Evolutionary conservation across 768 basidiomycete genomes (phyloP), one percentile per base, ranked within the genome.

Genomic region (Naematelia encephala): DNA sequence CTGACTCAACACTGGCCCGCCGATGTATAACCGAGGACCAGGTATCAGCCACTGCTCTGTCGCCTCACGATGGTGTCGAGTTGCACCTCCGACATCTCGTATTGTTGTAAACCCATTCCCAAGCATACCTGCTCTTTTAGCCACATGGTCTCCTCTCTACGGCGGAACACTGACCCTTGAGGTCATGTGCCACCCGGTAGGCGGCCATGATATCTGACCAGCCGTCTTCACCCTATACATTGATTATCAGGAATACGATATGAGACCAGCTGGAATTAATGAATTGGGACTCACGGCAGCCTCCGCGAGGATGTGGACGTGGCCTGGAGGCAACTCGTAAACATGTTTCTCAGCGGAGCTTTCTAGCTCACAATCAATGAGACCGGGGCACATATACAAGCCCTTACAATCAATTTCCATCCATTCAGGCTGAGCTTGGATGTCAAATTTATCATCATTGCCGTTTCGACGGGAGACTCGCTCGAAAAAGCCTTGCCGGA

Each of bases 291-390:
- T 53, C 22, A 66, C 45, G 29, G 62, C 64, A 19, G 64, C 63
- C 26, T 56, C 50, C 8, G 58, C 58, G 14, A 61, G 59, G 34
- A 66, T 21, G 43, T 66, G 64, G 16, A 61, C 63, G 43, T 66
- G 64, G 22, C 54, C 58, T 60, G 42, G 1, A 45, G n/a, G 11
- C n/a, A 42, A 45, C 2, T 13, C 23, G 27, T 19, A 8, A 39
- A 16, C 10, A 13, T 28, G 44, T 14, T 16, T 16, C 12, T 43
- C 39, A 43, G 11, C 12, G n/a, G 46, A 19, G 46, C 8, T n/a
- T n/a, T n/a, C n/a, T 4, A 22, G 60, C 61, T 48, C 26, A 68
- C 66, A 62, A 47, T 68, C 67, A 25, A 68, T 66, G 0, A 68
- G 49, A n/a, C 67, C 67, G 4, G 67, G 67, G 52, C 57, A 63